Conservation (phyloP, 2,329 filamentous ascomycete genomes). For the Claviceps purpurea region DNA sequence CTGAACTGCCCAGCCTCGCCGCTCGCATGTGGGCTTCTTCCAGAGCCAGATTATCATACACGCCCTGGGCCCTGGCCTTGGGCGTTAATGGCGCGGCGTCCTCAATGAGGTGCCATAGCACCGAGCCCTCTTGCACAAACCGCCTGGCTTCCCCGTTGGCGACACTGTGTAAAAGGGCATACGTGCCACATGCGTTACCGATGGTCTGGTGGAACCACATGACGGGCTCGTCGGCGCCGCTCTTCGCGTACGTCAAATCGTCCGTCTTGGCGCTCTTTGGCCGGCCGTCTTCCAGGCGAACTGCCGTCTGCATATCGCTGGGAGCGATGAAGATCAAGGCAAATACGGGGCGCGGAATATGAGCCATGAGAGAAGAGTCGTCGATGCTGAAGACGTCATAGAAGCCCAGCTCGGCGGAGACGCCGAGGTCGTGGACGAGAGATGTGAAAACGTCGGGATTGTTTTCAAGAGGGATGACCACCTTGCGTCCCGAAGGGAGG, state of each 20-base stretch:
- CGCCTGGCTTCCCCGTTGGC: conserved; percentile 51
- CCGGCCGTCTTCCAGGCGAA: conserved; percentile 17
- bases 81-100: conserved; percentile 50
- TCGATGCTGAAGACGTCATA: conserved; percentile 74
- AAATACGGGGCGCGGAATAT: conserved; percentile 58
- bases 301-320: conserved; percentile 33
- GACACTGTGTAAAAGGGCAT: conserved; percentile 61
- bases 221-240: conserved; percentile 43
- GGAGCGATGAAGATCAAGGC: conserved; percentile 74
- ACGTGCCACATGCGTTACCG: conserved; percentile 67
- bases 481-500: conserved; percentile 19
- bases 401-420: conserved; percentile 56
- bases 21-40: conserved; percentile 62
- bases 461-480: conserved; percentile 32
- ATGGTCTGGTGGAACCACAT: conserved; percentile 83
- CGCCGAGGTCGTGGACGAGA: conserved; percentile 57
- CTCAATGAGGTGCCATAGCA: conserved; percentile 44
- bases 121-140: conserved; percentile 38
- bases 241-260: conserved; percentile 18
- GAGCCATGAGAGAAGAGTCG: conserved; percentile 60
- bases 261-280: conserved; percentile 8
- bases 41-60: conserved; percentile 57
- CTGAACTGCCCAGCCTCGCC: conserved; percentile 54
- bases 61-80: conserved; percentile 46
- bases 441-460: conserved; percentile 69